These are phyloP conservation scores for Colletotrichum sp. DNA, from an alignment of 2,329 filamentous ascomycete species.

Conservation along the genomic window DNA sequence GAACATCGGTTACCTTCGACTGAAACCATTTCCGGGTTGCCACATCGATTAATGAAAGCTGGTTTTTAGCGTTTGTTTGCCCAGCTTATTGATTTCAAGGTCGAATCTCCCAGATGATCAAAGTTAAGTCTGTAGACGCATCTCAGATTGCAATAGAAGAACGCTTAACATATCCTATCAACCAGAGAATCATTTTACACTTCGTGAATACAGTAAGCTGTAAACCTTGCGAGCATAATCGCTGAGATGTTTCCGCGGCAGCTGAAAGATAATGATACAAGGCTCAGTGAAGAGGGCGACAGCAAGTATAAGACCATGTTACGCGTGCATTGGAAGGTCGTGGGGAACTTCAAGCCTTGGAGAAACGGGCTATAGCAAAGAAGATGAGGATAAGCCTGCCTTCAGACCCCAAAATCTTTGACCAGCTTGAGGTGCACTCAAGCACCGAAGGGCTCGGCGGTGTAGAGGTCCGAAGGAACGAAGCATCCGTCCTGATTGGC, in stretches of 20 bases:
- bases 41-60: background rate
- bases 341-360: too few species aligned
- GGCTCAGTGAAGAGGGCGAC: too few species aligned
- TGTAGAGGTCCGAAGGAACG: background rate
- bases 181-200: too few species aligned
- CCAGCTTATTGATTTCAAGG: background rate
- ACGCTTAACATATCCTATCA: too few species aligned
- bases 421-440: background rate
- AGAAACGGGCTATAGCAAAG: too few species aligned
- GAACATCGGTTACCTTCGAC: background rate
- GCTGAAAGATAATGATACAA: too few species aligned
- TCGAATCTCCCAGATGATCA: background rate
- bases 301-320: too few species aligned
- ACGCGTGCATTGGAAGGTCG: too few species aligned
- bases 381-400: too few species aligned
- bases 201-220: fast-evolving
- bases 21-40: background rate
- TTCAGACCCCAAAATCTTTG: background rate
- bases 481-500: background rate
- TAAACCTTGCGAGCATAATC: too few species aligned
- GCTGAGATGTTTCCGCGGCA: too few species aligned
- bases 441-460: background rate
- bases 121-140: background rate
- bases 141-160: too few species aligned
- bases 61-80: background rate